Base-by-base conservation (phyloP, 1,284 basidiomycete species). In the Vanrija sp. region DNA sequence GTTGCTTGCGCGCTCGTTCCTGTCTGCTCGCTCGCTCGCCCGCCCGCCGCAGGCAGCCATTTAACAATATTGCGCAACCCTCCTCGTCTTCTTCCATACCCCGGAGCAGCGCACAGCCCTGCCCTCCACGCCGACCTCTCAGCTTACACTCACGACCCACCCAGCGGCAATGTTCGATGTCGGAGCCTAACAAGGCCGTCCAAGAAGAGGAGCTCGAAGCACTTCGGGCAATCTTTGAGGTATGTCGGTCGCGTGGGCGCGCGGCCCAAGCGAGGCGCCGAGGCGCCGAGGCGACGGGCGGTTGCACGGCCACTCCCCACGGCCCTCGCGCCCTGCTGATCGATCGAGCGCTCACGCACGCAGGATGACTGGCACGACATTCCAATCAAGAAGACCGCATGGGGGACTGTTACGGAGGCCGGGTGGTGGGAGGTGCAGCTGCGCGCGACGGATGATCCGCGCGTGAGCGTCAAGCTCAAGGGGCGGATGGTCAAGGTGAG, bases 341-440 rank as follows among this genome's bases (percentile, higher is more conserved):
- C 8, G 15, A 28, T n/a, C 38, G 28, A 26, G 18, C n/a, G 38
- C 57, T 58, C 38, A 59, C 52, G 2, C 16, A 6, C 12, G n/a
- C 52, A 71, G 64, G 71, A 73, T 34, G 75, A 76, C 51, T 77
- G 74, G 73, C 61, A 64, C 45, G 74, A 75, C 51, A 58, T 75
- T 23, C 64, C 69, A 14, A 64, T 73, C 5, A 66, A 57, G 55
- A 71, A 70, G 46, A 74, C 74, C 49, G 71, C 71, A 61, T 77
- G 75, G 75, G 72, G 72, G 3, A 73, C 68, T 8, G 64, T 67
- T 18, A 58, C 61, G 5, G 70, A 75, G 46, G 60, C 52, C 14
- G 72, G 72, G 28, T 76, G 73, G 69, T 75, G 73, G 73, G 67
- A 67, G 48, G 67, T 76, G 18, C 60, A 48, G 28, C 57, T 76